Evolutionary conservation across 192 early-diverging fungal species (phyloP), one percentile per base, ranked within the genome.

Genomic region (Coemansia sp.): DNA sequence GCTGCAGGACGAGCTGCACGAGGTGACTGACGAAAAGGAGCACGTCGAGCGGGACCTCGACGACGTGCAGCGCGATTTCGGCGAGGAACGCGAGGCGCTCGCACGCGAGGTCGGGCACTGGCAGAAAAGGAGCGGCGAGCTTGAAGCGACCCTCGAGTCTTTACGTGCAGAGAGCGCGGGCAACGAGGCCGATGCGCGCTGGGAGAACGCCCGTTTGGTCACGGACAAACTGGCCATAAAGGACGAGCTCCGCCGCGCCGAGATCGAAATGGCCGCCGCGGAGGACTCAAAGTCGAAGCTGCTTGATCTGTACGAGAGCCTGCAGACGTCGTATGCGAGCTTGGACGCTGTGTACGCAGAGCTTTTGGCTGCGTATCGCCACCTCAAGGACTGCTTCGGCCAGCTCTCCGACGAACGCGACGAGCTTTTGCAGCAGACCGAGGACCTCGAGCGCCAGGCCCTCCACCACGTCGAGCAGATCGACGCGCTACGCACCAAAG

Each of bases 31-130:
- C 5, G 68, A 66, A 23, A 71, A 64, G 24, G 77, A 80, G 50
- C 64, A 70, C 44, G 42, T 57, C 7, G 77, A 80, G 24, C 69
- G 69, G 44, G 77, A 80, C 49, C 48, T 80, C 7, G 77, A 80
- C 44, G 77, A 80, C 19, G 69, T 80, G 4, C 77, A 80, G 58
- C 58, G 67, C 8, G 70, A 69, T 30, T 80, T 65, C 65, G 55
- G 67, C 58, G 77, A 69, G 18, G 77, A 80, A 56, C 66, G 71
- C 33, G 71, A 70, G 27, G 62, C 77, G 8, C 54, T 80, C 8
- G 38, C 44, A 33, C 63, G 57, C 19, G 77, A 80, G 50, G 71
- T 80, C 29, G 62, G 25, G 11, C 77, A 80, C 43, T 80, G 77
- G 77, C 77, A 73, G 51, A 19, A 21, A 2, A 69, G 64, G 57